A percentile compares a stretch with the other conserved stretches of the same genome.
Evolutionary conservation across 2,329 filamentous ascomycete genomes (phyloP).

Genomic region (Cercospora zeae-maydis): DNA sequence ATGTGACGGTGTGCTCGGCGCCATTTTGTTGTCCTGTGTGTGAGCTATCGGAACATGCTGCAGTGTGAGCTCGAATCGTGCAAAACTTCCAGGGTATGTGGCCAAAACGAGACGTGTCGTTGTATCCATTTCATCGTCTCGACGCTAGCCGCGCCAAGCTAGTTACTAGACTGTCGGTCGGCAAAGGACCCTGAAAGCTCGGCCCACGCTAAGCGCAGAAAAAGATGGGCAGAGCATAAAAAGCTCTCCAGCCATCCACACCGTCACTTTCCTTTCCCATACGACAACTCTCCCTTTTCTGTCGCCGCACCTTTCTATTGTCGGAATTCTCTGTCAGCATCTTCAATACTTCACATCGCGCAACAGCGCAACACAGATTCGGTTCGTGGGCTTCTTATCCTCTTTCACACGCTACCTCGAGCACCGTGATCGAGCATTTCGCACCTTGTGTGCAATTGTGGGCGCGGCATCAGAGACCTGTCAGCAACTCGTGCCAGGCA

Average conservation of each 20-base stretch:
- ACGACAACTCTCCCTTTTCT: neutral
- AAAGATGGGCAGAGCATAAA: constrained; percentile 1
- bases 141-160: neutral
- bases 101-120: neutral
- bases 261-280: neutral
- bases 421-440: constrained; percentile 28
- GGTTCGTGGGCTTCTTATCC: constrained; percentile 31
- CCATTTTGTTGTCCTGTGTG: constrained; percentile 17
- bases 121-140: constrained; percentile 1
- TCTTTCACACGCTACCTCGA: constrained; percentile 26
- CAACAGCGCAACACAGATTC: constrained; percentile 12
- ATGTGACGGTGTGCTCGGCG: constrained; percentile 32
- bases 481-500: constrained; percentile 22
- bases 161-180: neutral
- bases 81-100: neutral
- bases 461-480: constrained; percentile 24
- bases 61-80: neutral
- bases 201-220: constrained; percentile 2
- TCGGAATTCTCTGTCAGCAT: constrained; percentile 15
- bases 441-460: constrained; percentile 25
- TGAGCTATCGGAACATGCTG: constrained; percentile 15
- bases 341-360: neutral
- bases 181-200: neutral
- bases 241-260: constrained; percentile 3
- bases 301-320: neutral